A percentile compares a stretch with the other conserved stretches of the same genome.
These are phyloP conservation scores for Lactarius akahatsu DNA, from an alignment of 768 basidiomycete genomes.

Conservation along the genomic window DNA sequence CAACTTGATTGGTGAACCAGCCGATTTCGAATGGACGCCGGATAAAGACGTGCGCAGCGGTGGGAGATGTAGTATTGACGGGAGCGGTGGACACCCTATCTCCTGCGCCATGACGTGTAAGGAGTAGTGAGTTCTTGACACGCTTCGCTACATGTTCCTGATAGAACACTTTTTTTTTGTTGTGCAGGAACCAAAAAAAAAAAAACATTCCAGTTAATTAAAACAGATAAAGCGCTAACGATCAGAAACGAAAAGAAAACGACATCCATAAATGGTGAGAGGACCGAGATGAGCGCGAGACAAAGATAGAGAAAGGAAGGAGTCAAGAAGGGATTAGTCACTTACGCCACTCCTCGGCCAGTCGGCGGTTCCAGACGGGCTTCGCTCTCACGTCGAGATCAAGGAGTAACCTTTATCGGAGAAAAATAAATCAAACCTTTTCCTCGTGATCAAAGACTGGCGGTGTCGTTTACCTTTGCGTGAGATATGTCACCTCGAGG, in stretches of 20 bases:
- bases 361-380: conserved; percentile 65
- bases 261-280: conserved; percentile 8
- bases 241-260: not conserved
- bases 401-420: conserved; percentile 45
- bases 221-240: not conserved
- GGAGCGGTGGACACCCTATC: not conserved
- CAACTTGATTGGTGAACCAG: conserved; percentile 59
- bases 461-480: conserved; percentile 20
- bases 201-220: not conserved
- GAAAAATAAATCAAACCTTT: conserved; percentile 11
- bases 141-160: conserved; percentile 65
- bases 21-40: conserved; percentile 41
- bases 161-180: conserved; percentile 52
- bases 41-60: conserved; percentile 56
- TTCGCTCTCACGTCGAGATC: conserved; percentile 47
- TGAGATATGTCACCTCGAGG: conserved; percentile 30
- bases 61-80: conserved; percentile 40
- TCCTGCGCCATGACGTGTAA: not conserved
- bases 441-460: not conserved
- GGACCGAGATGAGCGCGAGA: not conserved
- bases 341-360: conserved; percentile 80
- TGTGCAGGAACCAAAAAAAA: conserved; percentile 1
- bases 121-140: conserved; percentile 49
- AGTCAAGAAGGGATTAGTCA: conserved; percentile 27
- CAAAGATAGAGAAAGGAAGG: not conserved